These are phyloP conservation scores for Lepiota brunneoincarnata DNA, from an alignment of 768 basidiomycete species.

Conservation along the genomic window DNA sequence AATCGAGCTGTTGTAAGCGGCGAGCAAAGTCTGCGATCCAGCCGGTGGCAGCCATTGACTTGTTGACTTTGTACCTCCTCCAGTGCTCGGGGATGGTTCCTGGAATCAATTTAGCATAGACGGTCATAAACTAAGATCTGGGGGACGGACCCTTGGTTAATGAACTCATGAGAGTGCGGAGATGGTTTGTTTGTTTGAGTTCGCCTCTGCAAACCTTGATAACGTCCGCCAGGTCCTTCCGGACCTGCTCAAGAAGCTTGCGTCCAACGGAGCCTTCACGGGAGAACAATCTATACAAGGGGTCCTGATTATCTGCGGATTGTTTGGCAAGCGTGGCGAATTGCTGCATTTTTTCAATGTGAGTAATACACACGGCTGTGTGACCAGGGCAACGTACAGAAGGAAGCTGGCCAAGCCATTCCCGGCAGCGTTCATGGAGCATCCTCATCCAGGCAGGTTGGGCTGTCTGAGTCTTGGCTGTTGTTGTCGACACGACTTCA, in stretches of 20 bases:
- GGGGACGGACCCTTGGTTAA: conserved; percentile 74
- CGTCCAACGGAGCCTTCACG: conserved; percentile 83
- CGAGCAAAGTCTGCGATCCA: conserved; percentile 84
- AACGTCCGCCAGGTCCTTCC: conserved; percentile 78
- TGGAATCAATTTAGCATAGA: conserved; percentile 24
- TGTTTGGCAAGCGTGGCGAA: conserved; percentile 66
- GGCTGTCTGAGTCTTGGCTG: conserved; percentile 61
- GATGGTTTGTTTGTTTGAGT: conserved; percentile 93
- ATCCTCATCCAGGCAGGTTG: conserved; percentile 95
- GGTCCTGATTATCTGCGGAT: conserved; percentile 71
- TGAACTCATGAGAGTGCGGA: conserved; percentile 86
- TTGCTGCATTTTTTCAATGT: conserved; percentile 36
- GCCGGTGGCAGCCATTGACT: conserved; percentile 74
- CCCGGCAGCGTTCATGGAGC: conserved; percentile 75
- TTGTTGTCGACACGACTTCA: conserved; percentile 52
- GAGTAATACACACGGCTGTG: not conserved
- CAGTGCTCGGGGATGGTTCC: conserved; percentile 88
- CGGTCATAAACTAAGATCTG: conserved; percentile 12
- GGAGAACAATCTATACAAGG: conserved; percentile 84
- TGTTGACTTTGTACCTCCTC: conserved; percentile 86
- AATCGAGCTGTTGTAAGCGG: conserved; percentile 80
- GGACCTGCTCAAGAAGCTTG: conserved; percentile 75
- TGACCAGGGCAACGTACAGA: conserved; percentile 42
- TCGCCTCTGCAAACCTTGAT: conserved; percentile 82
- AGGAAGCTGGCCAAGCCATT: conserved; percentile 81